A percentile compares a stretch with the other conserved stretches of the same genome.
These are phyloP conservation scores for Fusarium transvaalense DNA, from an alignment of 2,329 filamentous ascomycete genomes.

Conservation along the genomic window DNA sequence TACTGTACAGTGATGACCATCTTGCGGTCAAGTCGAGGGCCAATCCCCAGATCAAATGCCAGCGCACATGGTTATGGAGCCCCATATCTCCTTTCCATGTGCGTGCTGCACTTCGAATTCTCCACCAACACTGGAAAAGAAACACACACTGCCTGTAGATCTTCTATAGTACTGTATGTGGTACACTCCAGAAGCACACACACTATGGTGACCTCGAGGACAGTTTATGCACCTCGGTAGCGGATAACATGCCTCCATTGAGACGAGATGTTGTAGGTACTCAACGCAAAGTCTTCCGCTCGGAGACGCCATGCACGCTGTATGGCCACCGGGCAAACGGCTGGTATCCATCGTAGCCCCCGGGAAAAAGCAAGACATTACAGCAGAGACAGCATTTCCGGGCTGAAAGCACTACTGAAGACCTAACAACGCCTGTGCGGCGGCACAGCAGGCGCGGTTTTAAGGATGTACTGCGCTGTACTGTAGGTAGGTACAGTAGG, in stretches of 20 bases:
- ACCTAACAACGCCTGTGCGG: constrained; percentile 18
- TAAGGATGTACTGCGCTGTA: constrained; percentile 5
- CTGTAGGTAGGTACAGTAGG: constrained; percentile 3
- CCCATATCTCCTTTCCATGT: constrained; percentile 2
- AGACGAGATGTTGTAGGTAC: neutral
- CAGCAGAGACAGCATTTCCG: constrained; percentile 8
- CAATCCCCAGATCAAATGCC: constrained; percentile 34
- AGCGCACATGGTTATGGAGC: constrained; percentile 24
- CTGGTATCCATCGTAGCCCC: constrained; percentile 2
- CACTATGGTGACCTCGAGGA: neutral
- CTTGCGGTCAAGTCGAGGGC: constrained; percentile 31
- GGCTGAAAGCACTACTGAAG: constrained; percentile 14
- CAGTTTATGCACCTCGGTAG: neutral
- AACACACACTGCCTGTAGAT: constrained; percentile 25
- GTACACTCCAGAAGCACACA: neutral
- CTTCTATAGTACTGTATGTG: constrained; percentile 7
- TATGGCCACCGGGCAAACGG: constrained; percentile 5
- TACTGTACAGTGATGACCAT: constrained; percentile 12
- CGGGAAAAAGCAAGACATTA: constrained; percentile 21
- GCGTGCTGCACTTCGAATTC: constrained; percentile 19
- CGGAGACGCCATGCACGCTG: constrained; percentile 6
- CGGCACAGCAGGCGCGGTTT: constrained; percentile 18
- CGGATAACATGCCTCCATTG: neutral
- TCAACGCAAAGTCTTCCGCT: neutral
- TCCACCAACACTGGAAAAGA: constrained; percentile 16